phyloP scores from a whole-genome alignment of 2,329 filamentous ascomycete genomes.

The Reticulascus tulasneorum region DNA sequence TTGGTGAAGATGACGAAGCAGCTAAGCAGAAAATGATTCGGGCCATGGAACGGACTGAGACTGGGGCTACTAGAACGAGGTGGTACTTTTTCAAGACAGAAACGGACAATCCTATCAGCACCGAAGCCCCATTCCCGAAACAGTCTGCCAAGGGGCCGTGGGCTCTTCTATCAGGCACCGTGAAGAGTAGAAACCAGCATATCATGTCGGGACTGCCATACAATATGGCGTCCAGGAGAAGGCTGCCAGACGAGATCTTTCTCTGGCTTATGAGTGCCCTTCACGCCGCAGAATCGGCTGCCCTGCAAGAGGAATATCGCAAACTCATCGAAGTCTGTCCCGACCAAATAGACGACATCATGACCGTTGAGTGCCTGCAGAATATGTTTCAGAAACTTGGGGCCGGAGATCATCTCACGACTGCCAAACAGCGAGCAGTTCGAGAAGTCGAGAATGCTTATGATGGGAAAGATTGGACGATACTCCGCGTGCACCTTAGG shows the following conservation, averaged over 20 bases:
- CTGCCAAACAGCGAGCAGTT: constrained; percentile 18
- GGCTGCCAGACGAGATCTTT: constrained; percentile 62
- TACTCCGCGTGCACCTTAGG: constrained; percentile 37
- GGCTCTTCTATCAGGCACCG: constrained; percentile 46
- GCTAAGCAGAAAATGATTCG: constrained; percentile 40
- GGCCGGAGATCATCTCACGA: constrained; percentile 43
- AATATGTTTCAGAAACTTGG: constrained; percentile 57
- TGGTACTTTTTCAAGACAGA: constrained; percentile 49
- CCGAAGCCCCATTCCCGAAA: constrained; percentile 31
- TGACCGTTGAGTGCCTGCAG: constrained; percentile 43
- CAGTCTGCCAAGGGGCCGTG: constrained; percentile 36
- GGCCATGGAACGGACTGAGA: constrained; percentile 48
- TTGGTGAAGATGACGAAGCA: constrained; percentile 36
- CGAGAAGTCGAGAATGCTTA: constrained; percentile 24
- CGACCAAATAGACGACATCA: constrained; percentile 37
- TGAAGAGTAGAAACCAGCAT: constrained; percentile 50
- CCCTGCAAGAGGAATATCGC: constrained; percentile 58
- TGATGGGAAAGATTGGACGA: constrained; percentile 40
- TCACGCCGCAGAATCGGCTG: constrained; percentile 48
- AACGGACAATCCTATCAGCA: constrained; percentile 22
- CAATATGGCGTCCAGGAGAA: constrained; percentile 33
- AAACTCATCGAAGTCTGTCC: constrained; percentile 45
- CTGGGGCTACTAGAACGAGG: constrained; percentile 26
- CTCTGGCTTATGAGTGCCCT: constrained; percentile 62
- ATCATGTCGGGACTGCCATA: constrained; percentile 61